Conservation (phyloP, 495 filamentous ascomycete species). For the Tuber microsphaerosporum region DNA sequence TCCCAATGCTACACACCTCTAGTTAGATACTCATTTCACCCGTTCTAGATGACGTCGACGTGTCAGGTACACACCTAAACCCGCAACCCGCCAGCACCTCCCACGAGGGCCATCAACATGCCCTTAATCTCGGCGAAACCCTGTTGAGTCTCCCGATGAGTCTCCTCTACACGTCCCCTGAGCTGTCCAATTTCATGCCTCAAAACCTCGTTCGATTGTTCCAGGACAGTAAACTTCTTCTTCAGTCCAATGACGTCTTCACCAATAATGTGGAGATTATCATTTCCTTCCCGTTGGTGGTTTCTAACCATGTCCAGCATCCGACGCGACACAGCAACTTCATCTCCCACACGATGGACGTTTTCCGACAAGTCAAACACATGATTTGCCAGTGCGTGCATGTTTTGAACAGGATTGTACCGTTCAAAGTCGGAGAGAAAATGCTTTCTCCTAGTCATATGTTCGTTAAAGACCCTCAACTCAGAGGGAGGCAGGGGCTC, state of each 20-base stretch:
- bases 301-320: conserved; percentile 28
- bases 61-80: conserved; percentile 23
- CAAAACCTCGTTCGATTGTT: conserved; percentile 3
- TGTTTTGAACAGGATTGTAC: conserved; percentile 39
- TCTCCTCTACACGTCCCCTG: conserved; percentile 14
- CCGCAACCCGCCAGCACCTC: conserved; percentile 13
- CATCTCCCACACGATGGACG: conserved; percentile 24
- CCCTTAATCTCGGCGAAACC: conserved; percentile 32
- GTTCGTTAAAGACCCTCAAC: conserved; percentile 31
- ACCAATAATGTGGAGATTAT: conserved; percentile 22
- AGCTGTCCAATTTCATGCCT: conserved; percentile 27
- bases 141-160: conserved; percentile 34
- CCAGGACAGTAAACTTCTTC: not conserved
- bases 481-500: conserved; percentile 32
- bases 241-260: conserved; percentile 17
- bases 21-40: not conserved
- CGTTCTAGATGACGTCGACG: not conserved
- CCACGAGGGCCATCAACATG: conserved; percentile 29
- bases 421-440: conserved; percentile 36
- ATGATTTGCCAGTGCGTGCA: conserved; percentile 38
- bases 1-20: conserved; percentile 28
- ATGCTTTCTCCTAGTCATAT: conserved; percentile 35
- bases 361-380: conserved; percentile 37
- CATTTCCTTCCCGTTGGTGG: conserved; percentile 18
- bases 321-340: conserved; percentile 25